Evolutionary conservation across 1,139 yeast species (phyloP).

Genomic region (Hyphopichia burtonii): DNA sequence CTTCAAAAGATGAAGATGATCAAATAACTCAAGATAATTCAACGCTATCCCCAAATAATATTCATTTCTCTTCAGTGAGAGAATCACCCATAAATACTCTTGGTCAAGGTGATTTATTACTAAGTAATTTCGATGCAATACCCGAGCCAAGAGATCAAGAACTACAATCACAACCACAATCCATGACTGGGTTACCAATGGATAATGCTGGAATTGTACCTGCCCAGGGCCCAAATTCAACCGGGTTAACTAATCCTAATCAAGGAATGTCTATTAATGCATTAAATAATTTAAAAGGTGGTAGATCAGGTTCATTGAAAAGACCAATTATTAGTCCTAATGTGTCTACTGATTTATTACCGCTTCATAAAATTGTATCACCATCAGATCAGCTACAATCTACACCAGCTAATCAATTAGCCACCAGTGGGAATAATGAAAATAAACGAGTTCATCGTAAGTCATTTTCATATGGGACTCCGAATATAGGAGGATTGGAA

Average conservation of each 20-base stretch:
- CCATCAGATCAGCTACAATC: slow-evolving; percentile 15
- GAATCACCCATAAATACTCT: slow-evolving; percentile 59
- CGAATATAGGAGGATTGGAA: slow-evolving; percentile 6
- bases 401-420: slow-evolving; percentile 9
- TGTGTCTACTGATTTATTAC: slow-evolving; percentile 17
- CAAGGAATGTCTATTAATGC: not conserved
- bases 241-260: not conserved
- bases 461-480: slow-evolving; percentile 10
- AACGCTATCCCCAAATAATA: slow-evolving; percentile 20
- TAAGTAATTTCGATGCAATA: slow-evolving; percentile 52
- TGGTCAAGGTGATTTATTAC: slow-evolving; percentile 69
- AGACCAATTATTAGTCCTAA: slow-evolving; percentile 12
- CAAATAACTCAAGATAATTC: not conserved
- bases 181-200: not conserved
- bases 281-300: slow-evolving; percentile 1
- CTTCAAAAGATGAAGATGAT: not conserved
- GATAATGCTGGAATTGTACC: not conserved
- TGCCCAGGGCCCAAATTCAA: not conserved
- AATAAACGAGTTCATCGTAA: slow-evolving; percentile 20
- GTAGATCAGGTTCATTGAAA: slow-evolving; percentile 6
- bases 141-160: not conserved
- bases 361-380: slow-evolving; percentile 5
- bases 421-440: slow-evolving; percentile 16
- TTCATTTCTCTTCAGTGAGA: slow-evolving; percentile 59
- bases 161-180: not conserved